Evolutionary conservation across 768 basidiomycete species (phyloP).

Genomic region (Tylopilus intermedius): DNA sequence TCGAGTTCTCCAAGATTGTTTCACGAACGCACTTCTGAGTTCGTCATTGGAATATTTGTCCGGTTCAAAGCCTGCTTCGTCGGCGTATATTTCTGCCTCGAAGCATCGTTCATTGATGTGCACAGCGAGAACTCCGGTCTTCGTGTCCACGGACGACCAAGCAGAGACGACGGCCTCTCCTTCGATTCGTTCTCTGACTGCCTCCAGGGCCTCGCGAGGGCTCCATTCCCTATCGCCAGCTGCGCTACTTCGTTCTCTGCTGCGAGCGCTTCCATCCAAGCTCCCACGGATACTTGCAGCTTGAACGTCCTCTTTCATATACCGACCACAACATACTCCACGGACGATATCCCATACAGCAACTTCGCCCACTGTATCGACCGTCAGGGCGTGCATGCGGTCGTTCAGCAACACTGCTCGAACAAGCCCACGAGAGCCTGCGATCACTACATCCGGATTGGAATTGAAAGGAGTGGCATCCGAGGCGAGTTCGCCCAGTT

Average conservation of each 20-base stretch:
- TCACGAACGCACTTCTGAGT: conserved; percentile 57
- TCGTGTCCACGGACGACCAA: conserved; percentile 89
- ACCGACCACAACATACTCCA: conserved; percentile 70
- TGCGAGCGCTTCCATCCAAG: conserved; percentile 32
- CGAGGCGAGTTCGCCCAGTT: conserved; percentile 73
- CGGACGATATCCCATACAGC: conserved; percentile 91
- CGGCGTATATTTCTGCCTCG: conserved; percentile 92
- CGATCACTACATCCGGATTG: conserved; percentile 64
- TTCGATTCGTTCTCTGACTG: conserved; percentile 87
- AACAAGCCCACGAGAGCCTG: conserved; percentile 77
- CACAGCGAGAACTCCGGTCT: conserved; percentile 81
- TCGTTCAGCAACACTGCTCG: conserved; percentile 82
- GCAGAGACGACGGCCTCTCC: conserved; percentile 81
- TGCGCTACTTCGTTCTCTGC: conserved; percentile 31
- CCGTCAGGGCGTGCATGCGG: conserved; percentile 82
- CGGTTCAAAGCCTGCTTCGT: conserved; percentile 72
- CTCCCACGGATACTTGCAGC: conserved; percentile 50
- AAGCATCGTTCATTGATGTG: conserved; percentile 87
- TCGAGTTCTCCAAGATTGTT: background rate
- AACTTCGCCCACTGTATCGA: conserved; percentile 84
- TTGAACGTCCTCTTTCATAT: conserved; percentile 59
- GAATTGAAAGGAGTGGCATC: conserved; percentile 60
- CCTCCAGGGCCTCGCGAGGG: conserved; percentile 80
- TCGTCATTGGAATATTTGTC: conserved; percentile 71
- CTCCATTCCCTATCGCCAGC: conserved; percentile 48